Conservation (phyloP, 768 basidiomycete genomes). For the Agaricus blazei region DNA sequence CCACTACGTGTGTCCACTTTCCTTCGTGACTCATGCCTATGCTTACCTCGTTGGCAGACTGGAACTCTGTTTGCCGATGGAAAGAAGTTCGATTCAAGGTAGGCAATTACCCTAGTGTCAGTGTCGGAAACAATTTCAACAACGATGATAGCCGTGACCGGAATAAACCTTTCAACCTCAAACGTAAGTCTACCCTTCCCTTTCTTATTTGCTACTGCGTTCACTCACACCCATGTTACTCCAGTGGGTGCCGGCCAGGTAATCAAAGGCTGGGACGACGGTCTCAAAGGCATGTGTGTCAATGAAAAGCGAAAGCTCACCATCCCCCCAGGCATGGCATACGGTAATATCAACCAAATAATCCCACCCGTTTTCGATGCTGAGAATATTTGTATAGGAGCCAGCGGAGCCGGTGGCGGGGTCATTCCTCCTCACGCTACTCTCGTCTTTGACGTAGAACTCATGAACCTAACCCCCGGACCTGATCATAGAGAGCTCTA, state of each 20-base stretch:
- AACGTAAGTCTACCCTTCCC: slow-evolving; percentile 36
- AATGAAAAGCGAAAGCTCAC: slow-evolving; percentile 85
- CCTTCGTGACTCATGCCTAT: no score
- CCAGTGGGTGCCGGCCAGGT: slow-evolving; percentile 78
- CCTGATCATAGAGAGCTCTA: slow-evolving; percentile 51
- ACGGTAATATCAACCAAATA: slow-evolving; percentile 45
- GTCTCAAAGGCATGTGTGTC: slow-evolving; percentile 80
- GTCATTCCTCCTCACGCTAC: slow-evolving; percentile 77
- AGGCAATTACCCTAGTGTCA: slow-evolving; percentile 12
- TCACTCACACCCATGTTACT: not conserved
- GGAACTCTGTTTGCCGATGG: slow-evolving; percentile 76
- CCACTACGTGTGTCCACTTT: slow-evolving; percentile 57
- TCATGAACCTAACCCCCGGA: slow-evolving; percentile 52
- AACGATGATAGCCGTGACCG: slow-evolving; percentile 41
- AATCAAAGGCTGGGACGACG: slow-evolving; percentile 83
- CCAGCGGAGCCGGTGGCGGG: slow-evolving; percentile 61
- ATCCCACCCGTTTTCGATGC: not conserved
- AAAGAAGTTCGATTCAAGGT: slow-evolving; percentile 89
- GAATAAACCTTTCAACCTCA: slow-evolving; percentile 68
- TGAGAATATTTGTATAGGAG: slow-evolving; percentile 36
- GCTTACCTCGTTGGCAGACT: slow-evolving; percentile 40
- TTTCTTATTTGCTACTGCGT: not conserved
- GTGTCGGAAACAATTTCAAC: not conserved
- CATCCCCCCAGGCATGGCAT: slow-evolving; percentile 76
- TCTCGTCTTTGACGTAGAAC: slow-evolving; percentile 83